These are phyloP conservation scores for Pulveroboletus sp. DNA, from an alignment of 768 basidiomycete species.

Conservation along the genomic window DNA sequence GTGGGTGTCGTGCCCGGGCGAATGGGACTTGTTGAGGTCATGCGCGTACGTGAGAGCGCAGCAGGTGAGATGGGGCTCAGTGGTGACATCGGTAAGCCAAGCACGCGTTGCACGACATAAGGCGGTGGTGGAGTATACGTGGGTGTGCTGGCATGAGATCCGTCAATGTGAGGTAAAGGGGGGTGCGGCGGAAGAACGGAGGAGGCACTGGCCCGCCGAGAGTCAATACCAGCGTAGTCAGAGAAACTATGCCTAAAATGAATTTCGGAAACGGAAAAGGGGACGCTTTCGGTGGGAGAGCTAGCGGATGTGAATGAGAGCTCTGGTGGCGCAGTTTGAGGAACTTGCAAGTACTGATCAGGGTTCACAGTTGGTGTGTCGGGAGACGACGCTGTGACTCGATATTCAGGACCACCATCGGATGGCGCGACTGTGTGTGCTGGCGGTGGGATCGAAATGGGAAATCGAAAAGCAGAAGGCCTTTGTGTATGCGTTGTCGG, in stretches of 20 bases:
- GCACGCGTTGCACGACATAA: slow-evolving; percentile 32
- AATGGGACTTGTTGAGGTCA: background rate
- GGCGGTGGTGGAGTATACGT: slow-evolving; percentile 21
- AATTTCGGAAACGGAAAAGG: slow-evolving; percentile 52
- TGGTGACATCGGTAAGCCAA: slow-evolving; percentile 26
- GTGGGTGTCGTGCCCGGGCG: slow-evolving; percentile 10
- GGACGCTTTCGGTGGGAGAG: slow-evolving; percentile 56
- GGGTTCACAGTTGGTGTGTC: slow-evolving; percentile 4
- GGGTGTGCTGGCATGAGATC: slow-evolving; percentile 17
- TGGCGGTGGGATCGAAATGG: slow-evolving; percentile 44
- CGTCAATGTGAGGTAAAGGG: slow-evolving; percentile 31
- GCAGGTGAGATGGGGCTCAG: slow-evolving; percentile 11
- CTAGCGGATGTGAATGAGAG: slow-evolving; percentile 29
- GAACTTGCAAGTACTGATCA: slow-evolving; percentile 29
- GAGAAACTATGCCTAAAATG: slow-evolving; percentile 43
- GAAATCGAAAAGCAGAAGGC: slow-evolving; percentile 40
- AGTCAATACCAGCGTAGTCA: slow-evolving; percentile 29
- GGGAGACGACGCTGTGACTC: slow-evolving; percentile 18
- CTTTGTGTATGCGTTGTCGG: slow-evolving; percentile 23
- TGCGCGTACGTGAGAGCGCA: background rate
- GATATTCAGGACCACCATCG: slow-evolving; percentile 14
- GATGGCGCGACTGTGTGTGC: slow-evolving; percentile 28
- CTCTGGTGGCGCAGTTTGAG: slow-evolving; percentile 22
- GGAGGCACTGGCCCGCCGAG: slow-evolving; percentile 32
- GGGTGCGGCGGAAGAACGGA: slow-evolving; percentile 42